These are phyloP conservation scores for Nannochloropsis granulata DNA, from an alignment of 108 stramenopile genomes.

Conservation along the genomic window DNA sequence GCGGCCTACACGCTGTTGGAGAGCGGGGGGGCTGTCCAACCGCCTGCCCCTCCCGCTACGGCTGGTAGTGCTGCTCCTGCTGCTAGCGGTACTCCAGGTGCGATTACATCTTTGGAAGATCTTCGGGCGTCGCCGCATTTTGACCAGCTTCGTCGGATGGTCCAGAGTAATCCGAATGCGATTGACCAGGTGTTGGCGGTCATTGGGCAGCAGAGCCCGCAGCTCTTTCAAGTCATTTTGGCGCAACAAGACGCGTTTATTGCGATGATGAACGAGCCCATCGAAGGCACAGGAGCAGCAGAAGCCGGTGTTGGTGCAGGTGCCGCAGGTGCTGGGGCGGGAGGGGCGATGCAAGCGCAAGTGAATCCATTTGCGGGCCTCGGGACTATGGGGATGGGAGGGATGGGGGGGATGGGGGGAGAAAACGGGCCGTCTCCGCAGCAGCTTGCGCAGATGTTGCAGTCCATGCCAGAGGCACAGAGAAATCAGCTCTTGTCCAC, in stretches of 20 bases:
- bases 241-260: not conserved
- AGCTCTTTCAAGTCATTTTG: not conserved
- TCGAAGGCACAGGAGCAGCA: not conserved
- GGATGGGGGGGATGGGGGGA: not conserved
- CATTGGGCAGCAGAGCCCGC: not conserved
- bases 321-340: not conserved
- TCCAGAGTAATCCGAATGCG: not conserved
- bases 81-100: not conserved
- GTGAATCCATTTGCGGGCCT: not conserved
- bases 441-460: not conserved
- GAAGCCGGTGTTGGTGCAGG: too few relatives aligned
- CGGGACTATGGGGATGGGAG: not conserved
- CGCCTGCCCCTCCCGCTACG: not conserved
- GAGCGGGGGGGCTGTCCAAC: not conserved
- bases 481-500: not conserved
- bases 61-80: not conserved
- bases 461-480: not conserved
- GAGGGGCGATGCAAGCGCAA: not conserved
- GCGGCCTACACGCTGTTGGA: not conserved
- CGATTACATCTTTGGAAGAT: not conserved
- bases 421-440: not conserved
- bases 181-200: not conserved
- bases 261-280: not conserved
- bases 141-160: not conserved
- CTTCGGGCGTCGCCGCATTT: not conserved